A percentile compares a stretch with the other conserved stretches of the same genome.
These are phyloP conservation scores for Lepidium sativum DNA, from an alignment of 345 rosid genomes.

Conservation along the genomic window DNA sequence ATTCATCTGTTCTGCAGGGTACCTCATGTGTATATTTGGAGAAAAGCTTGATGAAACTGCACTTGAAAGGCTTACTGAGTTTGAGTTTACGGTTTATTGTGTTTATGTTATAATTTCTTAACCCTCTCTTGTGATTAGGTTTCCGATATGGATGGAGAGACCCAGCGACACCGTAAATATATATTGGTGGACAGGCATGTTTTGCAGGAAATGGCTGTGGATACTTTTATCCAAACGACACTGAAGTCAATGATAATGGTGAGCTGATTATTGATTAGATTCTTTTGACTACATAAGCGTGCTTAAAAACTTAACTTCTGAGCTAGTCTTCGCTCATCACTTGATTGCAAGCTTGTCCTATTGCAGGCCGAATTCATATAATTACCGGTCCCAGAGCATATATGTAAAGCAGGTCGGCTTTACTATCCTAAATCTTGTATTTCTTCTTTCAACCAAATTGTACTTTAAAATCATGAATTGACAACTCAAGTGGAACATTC, in stretches of 20 bases:
- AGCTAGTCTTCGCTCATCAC: conserved; percentile 9
- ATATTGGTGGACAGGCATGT: conserved; percentile 54
- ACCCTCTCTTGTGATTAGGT: conserved; percentile 39
- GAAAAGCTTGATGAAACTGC: conserved; percentile 59
- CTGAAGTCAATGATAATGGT: conserved; percentile 60
- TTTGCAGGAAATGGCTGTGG: conserved; percentile 97
- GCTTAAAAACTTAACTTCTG: conserved; percentile 1
- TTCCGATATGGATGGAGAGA: conserved; percentile 65
- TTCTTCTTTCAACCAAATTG: background rate
- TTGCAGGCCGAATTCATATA: conserved; percentile 66
- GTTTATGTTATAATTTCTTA: background rate
- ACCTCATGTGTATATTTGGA: conserved; percentile 77
- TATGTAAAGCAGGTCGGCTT: conserved; percentile 77
- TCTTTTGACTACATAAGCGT: conserved; percentile 4
- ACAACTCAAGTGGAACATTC: background rate
- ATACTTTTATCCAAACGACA: conserved; percentile 90
- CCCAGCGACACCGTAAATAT: conserved; percentile 23
- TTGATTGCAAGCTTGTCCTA: conserved; percentile 21
- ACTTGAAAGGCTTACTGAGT: conserved; percentile 42
- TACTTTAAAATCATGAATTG: background rate
- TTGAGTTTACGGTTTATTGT: conserved; percentile 65
- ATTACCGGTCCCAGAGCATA: conserved; percentile 96
- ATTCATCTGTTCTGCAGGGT: conserved; percentile 40
- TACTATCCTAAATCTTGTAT: background rate
- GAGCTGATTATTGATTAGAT: conserved; percentile 9